phyloP scores from a whole-genome alignment of 2,329 filamentous ascomycete genomes.

The Leptodontidium sp. region DNA sequence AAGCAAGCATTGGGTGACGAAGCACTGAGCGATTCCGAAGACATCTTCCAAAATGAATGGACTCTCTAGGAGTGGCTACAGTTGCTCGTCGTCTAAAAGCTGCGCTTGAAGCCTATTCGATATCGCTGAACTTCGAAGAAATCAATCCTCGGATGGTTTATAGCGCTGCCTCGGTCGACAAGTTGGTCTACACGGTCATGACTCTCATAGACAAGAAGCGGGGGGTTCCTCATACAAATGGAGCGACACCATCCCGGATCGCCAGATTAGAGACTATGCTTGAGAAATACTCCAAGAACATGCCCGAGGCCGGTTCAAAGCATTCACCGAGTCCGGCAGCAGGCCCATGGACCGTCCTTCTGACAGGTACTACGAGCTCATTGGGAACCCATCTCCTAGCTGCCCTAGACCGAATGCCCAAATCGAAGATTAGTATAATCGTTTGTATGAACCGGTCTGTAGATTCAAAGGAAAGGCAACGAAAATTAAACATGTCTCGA shows the following conservation, averaged over 20 bases:
- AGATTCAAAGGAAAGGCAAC: slow-evolving; percentile 30
- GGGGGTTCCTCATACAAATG: background rate
- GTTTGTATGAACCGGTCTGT: slow-evolving; percentile 58
- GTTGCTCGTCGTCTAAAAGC: slow-evolving; percentile 27
- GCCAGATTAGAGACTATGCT: slow-evolving; percentile 28
- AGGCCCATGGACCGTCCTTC: slow-evolving; percentile 41
- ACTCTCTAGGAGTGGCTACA: slow-evolving; percentile 26
- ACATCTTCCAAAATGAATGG: slow-evolving; percentile 29
- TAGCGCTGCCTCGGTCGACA: slow-evolving; percentile 21
- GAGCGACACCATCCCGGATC: background rate
- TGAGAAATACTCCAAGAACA: slow-evolving; percentile 27
- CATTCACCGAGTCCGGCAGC: background rate
- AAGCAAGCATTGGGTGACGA: slow-evolving; percentile 18
- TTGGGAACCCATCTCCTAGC: slow-evolving; percentile 58
- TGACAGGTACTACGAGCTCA: slow-evolving; percentile 60
- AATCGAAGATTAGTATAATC: slow-evolving; percentile 50
- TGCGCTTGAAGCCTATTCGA: slow-evolving; percentile 10
- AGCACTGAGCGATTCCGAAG: slow-evolving; percentile 14
- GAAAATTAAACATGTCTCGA: slow-evolving; percentile 48
- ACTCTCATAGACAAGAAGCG: background rate
- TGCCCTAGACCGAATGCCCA: slow-evolving; percentile 45
- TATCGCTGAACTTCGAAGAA: slow-evolving; percentile 1
- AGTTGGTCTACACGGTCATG: slow-evolving; percentile 17
- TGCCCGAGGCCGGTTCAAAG: slow-evolving; percentile 7
- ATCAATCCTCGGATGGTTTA: slow-evolving; percentile 28